Conservation (phyloP, 257 asterid species). For the Apocynum venetum region DNA sequence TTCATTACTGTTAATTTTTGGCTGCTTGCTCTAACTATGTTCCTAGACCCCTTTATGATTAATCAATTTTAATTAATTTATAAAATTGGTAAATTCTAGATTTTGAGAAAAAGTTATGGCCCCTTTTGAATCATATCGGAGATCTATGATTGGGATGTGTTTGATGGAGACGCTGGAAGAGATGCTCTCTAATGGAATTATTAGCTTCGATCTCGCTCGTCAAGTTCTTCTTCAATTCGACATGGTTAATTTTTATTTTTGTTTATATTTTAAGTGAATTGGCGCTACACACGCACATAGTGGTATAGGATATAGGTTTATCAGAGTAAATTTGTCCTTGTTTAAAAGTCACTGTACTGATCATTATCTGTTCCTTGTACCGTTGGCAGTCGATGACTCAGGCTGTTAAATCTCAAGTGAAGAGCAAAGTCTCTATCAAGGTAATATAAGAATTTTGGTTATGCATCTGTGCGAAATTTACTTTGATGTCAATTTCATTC, state of each 20-base stretch:
- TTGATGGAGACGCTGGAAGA: conserved; percentile 84
- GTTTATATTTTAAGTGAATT: too few relatives aligned
- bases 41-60: conserved; percentile 1
- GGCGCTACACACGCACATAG: too few relatives aligned
- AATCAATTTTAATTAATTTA: background rate
- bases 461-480: background rate
- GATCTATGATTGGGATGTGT: conserved; percentile 91
- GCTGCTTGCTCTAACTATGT: background rate
- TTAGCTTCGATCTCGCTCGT: conserved; percentile 79
- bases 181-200: conserved; percentile 65
- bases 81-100: background rate
- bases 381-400: conserved; percentile 72
- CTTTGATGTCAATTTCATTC: background rate
- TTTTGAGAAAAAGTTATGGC: conserved; percentile 53
- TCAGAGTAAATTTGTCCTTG: background rate
- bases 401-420: conserved; percentile 72
- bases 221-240: conserved; percentile 95
- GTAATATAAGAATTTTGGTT: conserved; percentile 20
- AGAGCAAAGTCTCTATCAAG: conserved; percentile 71
- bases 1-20: background rate
- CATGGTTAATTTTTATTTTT: conserved; percentile 40
- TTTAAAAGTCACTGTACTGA: too few relatives aligned
- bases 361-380: background rate
- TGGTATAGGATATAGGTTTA: background rate
- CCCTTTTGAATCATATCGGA: conserved; percentile 80